Conservation (phyloP, 768 basidiomycete species). For the Suillus plorans region DNA sequence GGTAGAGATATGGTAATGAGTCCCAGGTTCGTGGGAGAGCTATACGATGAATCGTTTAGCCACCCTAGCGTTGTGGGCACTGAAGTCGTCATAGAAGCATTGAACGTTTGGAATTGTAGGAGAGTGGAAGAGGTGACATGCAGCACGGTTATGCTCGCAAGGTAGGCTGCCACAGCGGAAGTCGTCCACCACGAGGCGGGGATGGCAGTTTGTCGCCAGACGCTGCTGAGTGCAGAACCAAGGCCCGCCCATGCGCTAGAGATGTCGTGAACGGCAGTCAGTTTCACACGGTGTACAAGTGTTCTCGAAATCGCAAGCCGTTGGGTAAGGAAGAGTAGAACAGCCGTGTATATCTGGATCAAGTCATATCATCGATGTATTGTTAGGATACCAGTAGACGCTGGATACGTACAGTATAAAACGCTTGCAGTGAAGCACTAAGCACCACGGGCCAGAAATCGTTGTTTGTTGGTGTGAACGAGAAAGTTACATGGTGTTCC, state of each 20-base stretch:
- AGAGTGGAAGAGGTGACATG: slow-evolving; percentile 20
- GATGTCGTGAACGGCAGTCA: slow-evolving; percentile 17
- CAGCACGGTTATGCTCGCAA: slow-evolving; percentile 14
- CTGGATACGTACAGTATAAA: slow-evolving; percentile 6
- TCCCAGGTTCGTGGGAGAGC: background rate
- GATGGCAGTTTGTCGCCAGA: slow-evolving; percentile 16
- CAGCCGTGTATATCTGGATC: slow-evolving; percentile 12
- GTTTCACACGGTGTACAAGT: slow-evolving; percentile 8
- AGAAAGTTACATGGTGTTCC: slow-evolving; percentile 6
- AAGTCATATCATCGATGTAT: background rate
- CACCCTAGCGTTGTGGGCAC: slow-evolving; percentile 2
- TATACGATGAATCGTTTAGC: background rate
- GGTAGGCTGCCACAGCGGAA: slow-evolving; percentile 11
- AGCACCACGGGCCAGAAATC: background rate
- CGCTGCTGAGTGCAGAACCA: slow-evolving; percentile 12
- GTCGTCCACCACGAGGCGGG: slow-evolving; percentile 10
- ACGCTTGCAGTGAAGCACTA: slow-evolving; percentile 8
- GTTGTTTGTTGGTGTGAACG: background rate
- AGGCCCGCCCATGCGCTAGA: slow-evolving; percentile 17
- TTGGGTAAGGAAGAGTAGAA: slow-evolving; percentile 15
- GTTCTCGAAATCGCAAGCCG: slow-evolving; percentile 9
- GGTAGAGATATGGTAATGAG: background rate
- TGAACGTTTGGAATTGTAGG: slow-evolving; percentile 13
- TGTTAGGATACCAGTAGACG: background rate
- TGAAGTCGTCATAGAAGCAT: background rate